Percentiles rank a stretch among this genome's conserved stretches.
Evolutionary conservation across 352 stramenopile genomes (phyloP).

Genomic region (Aphanomyces astaci): DNA sequence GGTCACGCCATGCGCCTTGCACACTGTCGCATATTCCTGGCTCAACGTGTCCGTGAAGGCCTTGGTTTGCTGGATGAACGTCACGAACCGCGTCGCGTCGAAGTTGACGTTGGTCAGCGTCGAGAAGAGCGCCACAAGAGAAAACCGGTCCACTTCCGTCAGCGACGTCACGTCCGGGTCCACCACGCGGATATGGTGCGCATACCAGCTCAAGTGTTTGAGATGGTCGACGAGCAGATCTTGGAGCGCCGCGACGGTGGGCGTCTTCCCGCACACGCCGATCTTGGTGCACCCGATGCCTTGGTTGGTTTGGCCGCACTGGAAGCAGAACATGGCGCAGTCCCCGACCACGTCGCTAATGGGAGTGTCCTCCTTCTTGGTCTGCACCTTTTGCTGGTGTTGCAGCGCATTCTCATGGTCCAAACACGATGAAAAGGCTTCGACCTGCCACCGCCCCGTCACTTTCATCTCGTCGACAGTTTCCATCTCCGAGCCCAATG

Average conservation of each 20-base stretch:
- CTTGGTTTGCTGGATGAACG: slow-evolving; percentile 36
- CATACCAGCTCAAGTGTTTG: slow-evolving; percentile 21
- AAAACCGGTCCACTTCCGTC: slow-evolving; percentile 17
- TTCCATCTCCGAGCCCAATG: not conserved
- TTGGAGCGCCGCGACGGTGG: slow-evolving; percentile 41
- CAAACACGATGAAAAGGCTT: slow-evolving; percentile 7
- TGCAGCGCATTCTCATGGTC: slow-evolving; percentile 23
- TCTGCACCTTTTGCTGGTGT: slow-evolving; percentile 3
- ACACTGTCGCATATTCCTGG: not conserved
- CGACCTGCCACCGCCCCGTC: slow-evolving; percentile 19
- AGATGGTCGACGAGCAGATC: slow-evolving; percentile 31
- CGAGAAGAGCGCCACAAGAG: slow-evolving; percentile 23
- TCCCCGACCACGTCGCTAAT: slow-evolving; percentile 26
- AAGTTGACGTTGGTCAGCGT: slow-evolving; percentile 81
- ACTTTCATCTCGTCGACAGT: slow-evolving; percentile 12
- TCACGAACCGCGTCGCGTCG: slow-evolving; percentile 35
- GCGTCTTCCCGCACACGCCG: slow-evolving; percentile 59
- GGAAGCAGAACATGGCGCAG: slow-evolving; percentile 60
- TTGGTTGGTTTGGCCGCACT: slow-evolving; percentile 63
- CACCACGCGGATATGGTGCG: slow-evolving; percentile 17
- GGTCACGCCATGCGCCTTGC: not conserved
- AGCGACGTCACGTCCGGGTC: not conserved
- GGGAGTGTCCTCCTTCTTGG: slow-evolving; percentile 16
- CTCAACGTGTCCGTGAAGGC: slow-evolving; percentile 28
- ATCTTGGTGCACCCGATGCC: slow-evolving; percentile 48